These are phyloP conservation scores for Calonectria naviculata DNA, from an alignment of 2,329 filamentous ascomycete species.

Conservation along the genomic window DNA sequence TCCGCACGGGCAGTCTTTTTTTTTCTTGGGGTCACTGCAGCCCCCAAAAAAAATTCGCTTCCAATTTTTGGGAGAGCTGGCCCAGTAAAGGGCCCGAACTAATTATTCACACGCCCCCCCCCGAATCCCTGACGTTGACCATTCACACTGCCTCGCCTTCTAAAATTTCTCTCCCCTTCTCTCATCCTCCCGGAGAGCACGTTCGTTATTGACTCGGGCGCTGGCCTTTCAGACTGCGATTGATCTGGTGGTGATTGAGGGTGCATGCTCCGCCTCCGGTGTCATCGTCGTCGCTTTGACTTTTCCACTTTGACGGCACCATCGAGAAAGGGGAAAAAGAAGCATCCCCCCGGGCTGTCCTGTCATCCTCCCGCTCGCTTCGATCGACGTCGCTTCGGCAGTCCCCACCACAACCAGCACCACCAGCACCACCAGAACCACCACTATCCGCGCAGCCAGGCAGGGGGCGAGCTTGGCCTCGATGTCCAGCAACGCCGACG, in stretches of 20 bases:
- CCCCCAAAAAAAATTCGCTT: neutral
- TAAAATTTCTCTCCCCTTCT: neutral
- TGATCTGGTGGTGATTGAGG: neutral
- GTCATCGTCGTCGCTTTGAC: neutral
- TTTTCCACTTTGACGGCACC: conserved; percentile 1
- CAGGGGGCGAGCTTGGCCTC: conserved; percentile 35
- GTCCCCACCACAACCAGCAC: conserved; percentile 26
- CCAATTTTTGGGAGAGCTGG: neutral
- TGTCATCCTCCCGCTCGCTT: conserved; percentile 27
- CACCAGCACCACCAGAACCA: conserved; percentile 39
- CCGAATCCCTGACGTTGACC: neutral
- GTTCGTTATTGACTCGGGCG: neutral
- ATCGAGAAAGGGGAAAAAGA: conserved; percentile 19
- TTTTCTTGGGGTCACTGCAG: neutral
- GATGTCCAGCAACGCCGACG: conserved; percentile 31
- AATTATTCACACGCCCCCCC: conserved; percentile 8
- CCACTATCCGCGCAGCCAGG: conserved; percentile 37
- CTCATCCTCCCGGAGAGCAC: neutral
- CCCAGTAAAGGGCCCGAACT: neutral
- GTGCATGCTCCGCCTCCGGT: neutral
- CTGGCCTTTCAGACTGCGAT: neutral
- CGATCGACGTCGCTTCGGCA: conserved; percentile 27
- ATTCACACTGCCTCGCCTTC: neutral
- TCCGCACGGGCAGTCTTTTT: conserved; percentile 2
- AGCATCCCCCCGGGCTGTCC: conserved; percentile 17